Base-by-base conservation (phyloP, 306 rosid species). In the Cercis canadensis region DNA sequence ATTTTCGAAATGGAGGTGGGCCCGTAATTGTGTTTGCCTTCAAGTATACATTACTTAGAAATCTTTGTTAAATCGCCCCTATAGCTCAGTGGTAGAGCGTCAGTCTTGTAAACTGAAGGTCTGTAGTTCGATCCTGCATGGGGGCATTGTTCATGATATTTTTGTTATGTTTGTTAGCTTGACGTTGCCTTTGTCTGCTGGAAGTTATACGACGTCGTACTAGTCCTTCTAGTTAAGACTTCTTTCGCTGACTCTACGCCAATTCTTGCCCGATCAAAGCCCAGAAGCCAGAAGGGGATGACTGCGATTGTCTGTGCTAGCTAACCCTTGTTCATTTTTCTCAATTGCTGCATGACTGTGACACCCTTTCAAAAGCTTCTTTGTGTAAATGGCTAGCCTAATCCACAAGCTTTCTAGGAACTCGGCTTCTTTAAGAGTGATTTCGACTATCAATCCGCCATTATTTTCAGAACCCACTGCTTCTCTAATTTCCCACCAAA, bases 21-120 rank as follows among this genome's bases (percentile, higher is more conserved):
- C n/a, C n/a, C n/a, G n/a, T n/a, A n/a, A n/a, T n/a, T n/a, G n/a
- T n/a, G n/a, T n/a, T n/a, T n/a, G n/a, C n/a, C n/a, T n/a, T n/a
- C n/a, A n/a, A n/a, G n/a, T n/a, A n/a, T n/a, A n/a, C n/a, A n/a
- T n/a, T n/a, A n/a, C n/a, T n/a, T n/a, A n/a, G n/a, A n/a, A n/a
- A n/a, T n/a, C n/a, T n/a, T n/a, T n/a, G n/a, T n/a, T n/a, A n/a
- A n/a, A n/a, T n/a, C n/a, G 76, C 83, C 83, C 83, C 78, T 78
- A 82, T 82, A 78, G 83, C 81, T 82, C 81, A 82, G 86, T 82
- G 83, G 86, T 82, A 70, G 83, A 82, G 87, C 83, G 81, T 60
- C 83, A 74, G 81, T 82, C 87, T 78, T 78, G 87, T 74, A 78
- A 82, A 82, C 83, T 78, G 83, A 70, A 82, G 83, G 83, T 64